Conservation (phyloP, 768 basidiomycete species). For the Serendipita indica region DNA sequence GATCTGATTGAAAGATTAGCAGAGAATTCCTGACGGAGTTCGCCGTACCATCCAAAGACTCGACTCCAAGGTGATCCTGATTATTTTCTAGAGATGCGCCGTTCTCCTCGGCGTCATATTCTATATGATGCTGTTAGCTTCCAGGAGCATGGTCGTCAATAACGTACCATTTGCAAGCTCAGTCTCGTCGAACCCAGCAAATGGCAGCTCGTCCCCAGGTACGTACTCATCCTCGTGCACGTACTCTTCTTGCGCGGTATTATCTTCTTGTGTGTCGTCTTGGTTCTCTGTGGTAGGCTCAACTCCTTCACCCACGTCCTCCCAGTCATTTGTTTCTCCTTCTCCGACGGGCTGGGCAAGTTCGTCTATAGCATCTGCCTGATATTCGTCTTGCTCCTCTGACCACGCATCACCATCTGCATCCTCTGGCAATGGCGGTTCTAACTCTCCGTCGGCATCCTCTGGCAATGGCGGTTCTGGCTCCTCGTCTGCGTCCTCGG, state of each 20-base stretch:
- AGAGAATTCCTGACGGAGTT: too few relatives aligned
- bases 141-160: too few relatives aligned
- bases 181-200: not conserved
- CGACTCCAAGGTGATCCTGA: too few relatives aligned
- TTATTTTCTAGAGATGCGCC: too few relatives aligned
- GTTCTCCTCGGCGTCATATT: too few relatives aligned
- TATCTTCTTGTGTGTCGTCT: not conserved
- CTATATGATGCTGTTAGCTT: too few relatives aligned
- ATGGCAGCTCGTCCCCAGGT: not conserved
- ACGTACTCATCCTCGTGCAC: not conserved
- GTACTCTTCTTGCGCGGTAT: not conserved
- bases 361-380: not conserved
- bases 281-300: not conserved
- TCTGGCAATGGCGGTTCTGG: not conserved
- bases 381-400: constrained; percentile 9
- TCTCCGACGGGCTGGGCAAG: not conserved
- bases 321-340: not conserved
- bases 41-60: too few relatives aligned
- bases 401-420: not conserved
- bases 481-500: not conserved
- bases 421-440: not conserved
- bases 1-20: too few relatives aligned
- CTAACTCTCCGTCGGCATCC: not conserved
- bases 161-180: not conserved
- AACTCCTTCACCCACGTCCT: not conserved